Percentiles rank a stretch among this genome's conserved stretches.
These are phyloP conservation scores for Ogataea haglerorum DNA, from an alignment of 805 yeast species.

Conservation along the genomic window DNA sequence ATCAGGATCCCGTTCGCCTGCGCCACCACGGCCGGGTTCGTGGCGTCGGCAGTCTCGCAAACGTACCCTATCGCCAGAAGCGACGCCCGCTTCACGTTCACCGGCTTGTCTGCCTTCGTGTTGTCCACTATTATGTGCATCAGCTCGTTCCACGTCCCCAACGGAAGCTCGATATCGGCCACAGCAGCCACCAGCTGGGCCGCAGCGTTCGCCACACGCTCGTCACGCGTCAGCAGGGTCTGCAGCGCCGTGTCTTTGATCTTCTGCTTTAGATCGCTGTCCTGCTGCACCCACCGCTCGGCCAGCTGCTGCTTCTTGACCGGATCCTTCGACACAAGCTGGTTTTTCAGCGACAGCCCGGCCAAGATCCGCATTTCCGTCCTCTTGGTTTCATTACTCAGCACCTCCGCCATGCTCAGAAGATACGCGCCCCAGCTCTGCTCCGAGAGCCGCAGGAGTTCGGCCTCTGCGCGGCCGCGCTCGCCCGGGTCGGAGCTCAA, in stretches of 20 bases:
- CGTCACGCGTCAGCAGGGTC: constrained; percentile 62
- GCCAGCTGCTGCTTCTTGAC: constrained; percentile 55
- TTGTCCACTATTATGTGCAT: constrained; percentile 81
- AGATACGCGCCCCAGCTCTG: constrained; percentile 76
- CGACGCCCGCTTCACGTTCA: constrained; percentile 80
- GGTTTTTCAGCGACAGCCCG: constrained; percentile 82
- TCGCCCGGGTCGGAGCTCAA: constrained; percentile 60
- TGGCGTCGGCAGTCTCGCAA: constrained; percentile 91
- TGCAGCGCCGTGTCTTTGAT: constrained; percentile 65
- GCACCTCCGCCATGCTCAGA: constrained; percentile 63
- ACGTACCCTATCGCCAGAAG: constrained; percentile 90
- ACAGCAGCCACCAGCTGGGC: constrained; percentile 96
- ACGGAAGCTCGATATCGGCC: constrained; percentile 92
- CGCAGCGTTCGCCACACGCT: constrained; percentile 79
- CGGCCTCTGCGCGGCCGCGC: constrained; percentile 76
- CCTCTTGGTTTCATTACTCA: constrained; percentile 60
- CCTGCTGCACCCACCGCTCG: constrained; percentile 72
- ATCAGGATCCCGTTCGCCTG: constrained; percentile 91
- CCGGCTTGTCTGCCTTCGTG: constrained; percentile 76
- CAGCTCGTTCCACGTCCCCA: constrained; percentile 83
- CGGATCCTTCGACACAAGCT: constrained; percentile 76
- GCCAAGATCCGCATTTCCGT: constrained; percentile 90
- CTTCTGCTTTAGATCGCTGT: constrained; percentile 48
- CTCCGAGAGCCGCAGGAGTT: constrained; percentile 65
- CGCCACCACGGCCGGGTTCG: constrained; percentile 66